Base-by-base conservation (phyloP, 257 asterid species). In the Nicotiana benthamiana region DNA sequence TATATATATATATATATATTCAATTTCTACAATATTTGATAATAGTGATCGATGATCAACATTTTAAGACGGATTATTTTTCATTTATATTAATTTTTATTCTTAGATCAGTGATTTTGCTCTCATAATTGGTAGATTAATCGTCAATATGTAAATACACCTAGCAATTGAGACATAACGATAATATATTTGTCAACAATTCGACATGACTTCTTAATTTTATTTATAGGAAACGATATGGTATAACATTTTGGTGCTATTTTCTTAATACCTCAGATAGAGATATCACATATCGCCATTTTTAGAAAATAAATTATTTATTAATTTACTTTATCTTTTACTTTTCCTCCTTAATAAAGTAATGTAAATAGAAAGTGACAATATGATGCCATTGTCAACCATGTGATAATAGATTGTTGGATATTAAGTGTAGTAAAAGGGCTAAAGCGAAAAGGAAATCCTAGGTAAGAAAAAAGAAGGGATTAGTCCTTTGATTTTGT, bases 401-500 rank as follows among this genome's bases (percentile, higher is more conserved):
- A 59, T 59, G 72, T 16, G 54, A 8, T 66, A 30, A 32, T 64
- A 26, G 16, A 24, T 64, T 10, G 30, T 64, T 64, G 72, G 72
- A 77, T 43, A 34, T 62, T 16, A 32, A 17, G 15, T 20, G 62
- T 16, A 65, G 6, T 54, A 24, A 64, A 80, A 84, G 68, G 60
- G 77, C 57, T 52, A 85, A 88, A 75, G 68, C 65, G 70, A 83
- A 86, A 77, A 83, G 80, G 67, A 78, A 75, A 83, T 88, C 83
- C 87, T 79, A 85, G 82, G 86, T 66, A 62, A 18, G 56, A 8
- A 57, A 82, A 66, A 60, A 48, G 7, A 77, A 20, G 80, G 40
- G 34, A 77, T 43, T 59, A 56, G n/a, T 0, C 17, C 66, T 26
- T 56, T 54, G 32, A 48, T 75, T 40, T 40, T 17, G 27, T 62